Base-by-base conservation (phyloP, 2,329 filamentous ascomycete species). In the Cladosporium sp. region DNA sequence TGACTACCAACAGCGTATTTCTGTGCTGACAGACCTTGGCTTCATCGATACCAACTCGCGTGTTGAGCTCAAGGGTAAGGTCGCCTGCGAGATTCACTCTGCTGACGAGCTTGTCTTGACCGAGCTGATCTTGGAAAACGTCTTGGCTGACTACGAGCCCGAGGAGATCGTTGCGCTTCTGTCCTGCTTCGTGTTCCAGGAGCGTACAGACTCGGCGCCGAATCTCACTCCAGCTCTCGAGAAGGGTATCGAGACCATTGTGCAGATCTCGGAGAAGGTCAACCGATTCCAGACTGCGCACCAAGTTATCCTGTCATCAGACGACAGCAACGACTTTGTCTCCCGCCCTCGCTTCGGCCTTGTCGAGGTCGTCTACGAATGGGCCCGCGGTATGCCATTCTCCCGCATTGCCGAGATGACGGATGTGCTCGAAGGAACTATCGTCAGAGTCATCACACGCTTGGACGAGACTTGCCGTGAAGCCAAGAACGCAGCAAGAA, bases 291-390 rank as follows among this genome's bases (percentile, higher is more conserved):
- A 99, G 81, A 93, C 92, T 15, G 82, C 91, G 67, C 90, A 96
- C 74, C 95, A 99, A 80, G 94, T 99, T 34, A 94, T 98, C 66
- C 87, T 96, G 66, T 92, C 91, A 0, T 86, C 90, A 1, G 94
- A 98, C 65, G 94, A 97, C 76, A 90, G 90, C 66, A 97, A 96
- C 74, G 94, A 98, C 78, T 97, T 97, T 75, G 90, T 92, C 41
- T 92, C 88, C 67, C 86, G 90, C 64, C 92, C 93, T 1, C 87
- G 94, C 11, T 99, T 99, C 76, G 95, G 94, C 1, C 86, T 99
- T 65, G 93, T 97, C 77, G 95, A 99, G 79, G 95, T 99, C 0
- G 96, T 99, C 38, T 97, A 98, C 77, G 95, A 99, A 79, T 99
- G 95, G 95, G 95, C 95, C 11, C 85, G 92, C 59, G 95, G 95